These are phyloP conservation scores for Fragilariopsis cylindrus DNA, from an alignment of 108 stramenopile species.

Conservation along the genomic window DNA sequence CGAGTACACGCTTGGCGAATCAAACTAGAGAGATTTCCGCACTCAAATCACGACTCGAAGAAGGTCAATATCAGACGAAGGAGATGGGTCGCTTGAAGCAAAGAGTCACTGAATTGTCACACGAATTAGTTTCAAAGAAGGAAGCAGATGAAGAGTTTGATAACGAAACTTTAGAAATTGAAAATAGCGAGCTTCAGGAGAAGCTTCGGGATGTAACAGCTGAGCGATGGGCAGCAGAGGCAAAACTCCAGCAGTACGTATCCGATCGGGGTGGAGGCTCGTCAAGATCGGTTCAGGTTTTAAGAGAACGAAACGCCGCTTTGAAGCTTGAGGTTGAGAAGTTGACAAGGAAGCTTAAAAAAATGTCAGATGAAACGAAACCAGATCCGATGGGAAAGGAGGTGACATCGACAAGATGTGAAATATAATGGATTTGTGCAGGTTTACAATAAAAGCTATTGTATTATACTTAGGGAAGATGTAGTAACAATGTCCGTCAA, in stretches of 20 bases:
- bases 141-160: background rate
- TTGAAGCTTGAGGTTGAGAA: slow-evolving; percentile 51
- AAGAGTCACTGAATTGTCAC: slow-evolving; percentile 18
- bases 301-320: slow-evolving; percentile 44
- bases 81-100: slow-evolving; percentile 22
- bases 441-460: no score
- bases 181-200: slow-evolving; percentile 43
- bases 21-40: slow-evolving; percentile 40
- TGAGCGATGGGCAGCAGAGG: slow-evolving; percentile 37
- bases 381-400: background rate
- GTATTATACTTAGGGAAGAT: no score
- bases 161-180: slow-evolving; percentile 17
- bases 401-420: background rate
- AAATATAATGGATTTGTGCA: no score
- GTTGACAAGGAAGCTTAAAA: slow-evolving; percentile 39
- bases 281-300: slow-evolving; percentile 39
- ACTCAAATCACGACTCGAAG: slow-evolving; percentile 36
- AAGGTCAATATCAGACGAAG: slow-evolving; percentile 16
- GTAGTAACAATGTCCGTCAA: no score
- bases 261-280: slow-evolving; percentile 28
- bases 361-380: slow-evolving; percentile 22
- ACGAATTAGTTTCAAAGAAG: slow-evolving; percentile 1
- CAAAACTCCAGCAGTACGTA: slow-evolving; percentile 25
- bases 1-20: slow-evolving; percentile 28
- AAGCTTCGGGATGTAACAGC: slow-evolving; percentile 31